phyloP scores from a whole-genome alignment of 148 eudicot genomes.

The Spergularia bocconei region DNA sequence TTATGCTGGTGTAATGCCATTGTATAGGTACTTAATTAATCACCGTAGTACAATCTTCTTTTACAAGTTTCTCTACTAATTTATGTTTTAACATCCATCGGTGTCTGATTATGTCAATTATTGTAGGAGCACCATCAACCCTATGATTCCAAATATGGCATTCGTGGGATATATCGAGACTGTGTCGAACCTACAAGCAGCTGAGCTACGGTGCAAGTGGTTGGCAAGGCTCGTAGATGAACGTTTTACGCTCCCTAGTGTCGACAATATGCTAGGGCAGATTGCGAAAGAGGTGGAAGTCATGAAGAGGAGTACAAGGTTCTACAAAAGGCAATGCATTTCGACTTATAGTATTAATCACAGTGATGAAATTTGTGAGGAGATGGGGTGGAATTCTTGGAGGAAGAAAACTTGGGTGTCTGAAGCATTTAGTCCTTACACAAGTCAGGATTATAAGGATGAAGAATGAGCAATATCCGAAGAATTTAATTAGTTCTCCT shows the following conservation, averaged over 20 bases:
- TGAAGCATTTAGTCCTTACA: constrained; percentile 87
- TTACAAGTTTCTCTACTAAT: not conserved
- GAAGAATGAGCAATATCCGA: not conserved
- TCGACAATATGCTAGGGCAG: constrained; percentile 63
- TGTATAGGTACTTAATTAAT: constrained; percentile 51
- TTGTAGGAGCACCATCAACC: constrained; percentile 81
- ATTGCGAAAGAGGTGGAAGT: constrained; percentile 62
- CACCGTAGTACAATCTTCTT: not conserved
- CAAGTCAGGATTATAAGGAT: constrained; percentile 59
- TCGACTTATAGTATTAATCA: constrained; percentile 88
- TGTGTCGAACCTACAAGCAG: constrained; percentile 78
- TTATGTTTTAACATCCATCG: too few species aligned
- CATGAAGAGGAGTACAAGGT: constrained; percentile 76
- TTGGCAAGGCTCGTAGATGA: constrained; percentile 49
- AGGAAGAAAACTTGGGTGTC: constrained; percentile 74
- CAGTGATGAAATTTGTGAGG: constrained; percentile 75
- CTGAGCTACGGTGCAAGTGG: constrained; percentile 91
- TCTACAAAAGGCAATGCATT: constrained; percentile 85
- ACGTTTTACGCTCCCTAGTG: constrained; percentile 66
- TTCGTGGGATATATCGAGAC: constrained; percentile 91
- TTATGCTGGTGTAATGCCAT: constrained; percentile 73
- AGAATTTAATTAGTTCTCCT: too few species aligned
- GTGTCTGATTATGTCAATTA: not conserved
- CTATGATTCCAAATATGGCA: constrained; percentile 93
- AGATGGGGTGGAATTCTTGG: constrained; percentile 89